phyloP scores from a whole-genome alignment of 106 monocot genomes.

The Alisma plantagoaquatica region DNA sequence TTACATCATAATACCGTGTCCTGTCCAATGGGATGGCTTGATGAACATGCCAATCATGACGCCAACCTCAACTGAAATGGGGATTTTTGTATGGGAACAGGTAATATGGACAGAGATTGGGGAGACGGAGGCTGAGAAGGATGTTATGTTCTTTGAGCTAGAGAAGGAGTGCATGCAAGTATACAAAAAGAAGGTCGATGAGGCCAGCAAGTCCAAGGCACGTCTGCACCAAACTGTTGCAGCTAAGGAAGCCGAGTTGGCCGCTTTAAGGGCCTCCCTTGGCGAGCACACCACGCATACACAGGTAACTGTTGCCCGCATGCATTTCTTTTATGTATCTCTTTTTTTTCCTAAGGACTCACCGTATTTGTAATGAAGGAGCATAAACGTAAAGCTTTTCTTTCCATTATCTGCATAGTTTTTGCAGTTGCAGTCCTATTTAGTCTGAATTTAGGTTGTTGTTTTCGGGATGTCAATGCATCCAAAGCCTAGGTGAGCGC shows the following conservation, averaged over 20 bases:
- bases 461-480: too few species aligned
- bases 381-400: too few species aligned
- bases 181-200: slow-evolving; percentile 71
- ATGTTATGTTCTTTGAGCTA: slow-evolving; percentile 46
- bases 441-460: too few species aligned
- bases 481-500: too few species aligned
- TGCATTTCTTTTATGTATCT: too few species aligned
- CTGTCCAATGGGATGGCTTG: neutral
- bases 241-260: slow-evolving; percentile 83
- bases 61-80: neutral
- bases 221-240: slow-evolving; percentile 53
- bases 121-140: slow-evolving; percentile 56
- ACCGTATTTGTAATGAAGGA: too few species aligned
- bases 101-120: slow-evolving; percentile 80
- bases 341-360: too few species aligned
- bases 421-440: too few species aligned
- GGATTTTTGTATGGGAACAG: too few species aligned
- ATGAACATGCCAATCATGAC: neutral
- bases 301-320: too few species aligned
- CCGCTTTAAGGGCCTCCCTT: slow-evolving; percentile 52
- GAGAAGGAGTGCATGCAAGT: slow-evolving; percentile 76
- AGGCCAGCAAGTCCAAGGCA: slow-evolving; percentile 44
- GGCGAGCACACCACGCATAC: slow-evolving; percentile 47
- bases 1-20: neutral
- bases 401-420: too few species aligned